Evolutionary conservation across 306 rosid species (phyloP), one percentile per base, ranked within the genome.

Genomic region (Vachellia collinsii): DNA sequence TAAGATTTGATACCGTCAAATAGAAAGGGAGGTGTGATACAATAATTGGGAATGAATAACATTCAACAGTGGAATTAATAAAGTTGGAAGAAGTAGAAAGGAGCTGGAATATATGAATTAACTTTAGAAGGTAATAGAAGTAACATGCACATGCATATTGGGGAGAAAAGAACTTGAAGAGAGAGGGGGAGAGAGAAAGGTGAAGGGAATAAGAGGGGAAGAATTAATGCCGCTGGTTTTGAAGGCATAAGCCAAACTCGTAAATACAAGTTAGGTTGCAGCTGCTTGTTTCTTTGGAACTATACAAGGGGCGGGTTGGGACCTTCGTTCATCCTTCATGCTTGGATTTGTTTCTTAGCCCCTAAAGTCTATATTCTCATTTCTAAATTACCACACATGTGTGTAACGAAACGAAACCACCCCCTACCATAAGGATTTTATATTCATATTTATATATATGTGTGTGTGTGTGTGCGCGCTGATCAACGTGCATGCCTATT

Each of bases 171-270:
- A 56, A 42, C 37, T 68, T 77, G 53, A 13, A 46, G 17, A 12
- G 41, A 16, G 20, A 38, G 36, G 47, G 44, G 36, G 56, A 29
- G 17, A 47, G 56, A 25, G 22, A 38, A 41, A 38, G 46, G 8
- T 23, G 37, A 41, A 37, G 59, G 59, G n/a, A 72, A 54, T 20
- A 70, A 50, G 48, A 20, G 25, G 37, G n/a, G 12, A 56, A 54
- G 41, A 12, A 59, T 3, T 58, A 3, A 2, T 81, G 89, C 88
- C 83, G 73, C 87, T 90, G 80, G 94, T 90, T 86, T 90, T 83
- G 79, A 67, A 74, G 34, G 25, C 63, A 51, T 29, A 70, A 73
- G 58, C 81, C 13, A 65, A 39, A 74, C 12, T 36, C 20, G 23
- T 39, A 20, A 29, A 20, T 54, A 75, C 64, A 61, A 69, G 81